Percentiles rank a stretch among this genome's conserved stretches.
Evolutionary conservation across 1,139 yeast species (phyloP).

Genomic region (Protomyces arabidopsidicola): DNA sequence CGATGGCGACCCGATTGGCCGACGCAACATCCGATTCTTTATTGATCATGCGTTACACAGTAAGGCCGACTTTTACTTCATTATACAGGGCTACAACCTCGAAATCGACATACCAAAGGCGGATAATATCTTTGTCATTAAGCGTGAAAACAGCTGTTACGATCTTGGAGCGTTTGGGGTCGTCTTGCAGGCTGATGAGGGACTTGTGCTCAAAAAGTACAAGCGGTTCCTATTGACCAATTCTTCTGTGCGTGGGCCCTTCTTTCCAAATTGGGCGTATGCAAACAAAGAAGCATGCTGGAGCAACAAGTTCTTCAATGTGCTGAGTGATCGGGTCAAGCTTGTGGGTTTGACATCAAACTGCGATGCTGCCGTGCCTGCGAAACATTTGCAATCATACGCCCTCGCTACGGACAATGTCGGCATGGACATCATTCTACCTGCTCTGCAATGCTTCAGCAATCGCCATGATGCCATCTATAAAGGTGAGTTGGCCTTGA

Average conservation of each 20-base stretch:
- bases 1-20: constrained; percentile 9
- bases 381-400: constrained; percentile 14
- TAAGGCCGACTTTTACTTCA: constrained; percentile 17
- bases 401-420: constrained; percentile 2
- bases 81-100: constrained; percentile 5
- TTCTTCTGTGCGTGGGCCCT: constrained; percentile 11
- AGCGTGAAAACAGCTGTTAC: constrained; percentile 11
- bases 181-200: background rate
- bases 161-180: constrained; percentile 12
- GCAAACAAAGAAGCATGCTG: background rate
- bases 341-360: constrained; percentile 10
- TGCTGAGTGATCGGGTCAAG: background rate
- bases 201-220: constrained; percentile 1
- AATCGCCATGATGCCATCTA: background rate
- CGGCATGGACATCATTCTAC: constrained; percentile 9
- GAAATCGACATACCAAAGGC: constrained; percentile 4
- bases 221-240: constrained; percentile 16
- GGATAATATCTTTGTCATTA: constrained; percentile 1
- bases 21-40: constrained; percentile 10
- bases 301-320: background rate
- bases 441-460: constrained; percentile 6
- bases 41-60: constrained; percentile 15
- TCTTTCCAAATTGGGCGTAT: constrained; percentile 19
- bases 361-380: constrained; percentile 1
- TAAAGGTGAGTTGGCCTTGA: constrained; percentile 6